These are phyloP conservation scores for Didymella segeticola DNA, from an alignment of 2,329 filamentous ascomycete genomes.

Conservation along the genomic window DNA sequence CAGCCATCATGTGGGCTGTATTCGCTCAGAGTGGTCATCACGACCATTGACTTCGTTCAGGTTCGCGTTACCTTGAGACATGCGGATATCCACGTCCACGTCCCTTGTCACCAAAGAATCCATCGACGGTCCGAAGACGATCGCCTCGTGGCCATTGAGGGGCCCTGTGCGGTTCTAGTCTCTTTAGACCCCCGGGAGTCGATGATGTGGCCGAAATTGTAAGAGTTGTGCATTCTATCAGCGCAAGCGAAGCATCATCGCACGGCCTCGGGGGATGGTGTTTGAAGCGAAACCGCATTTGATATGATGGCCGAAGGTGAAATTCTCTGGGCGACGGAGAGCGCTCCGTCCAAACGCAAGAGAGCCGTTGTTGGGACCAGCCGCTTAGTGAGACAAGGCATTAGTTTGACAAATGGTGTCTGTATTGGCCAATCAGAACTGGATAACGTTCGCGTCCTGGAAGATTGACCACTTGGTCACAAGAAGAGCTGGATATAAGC, in stretches of 20 bases:
- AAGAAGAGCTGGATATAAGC: neutral
- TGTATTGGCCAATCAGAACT: slow-evolving; percentile 1
- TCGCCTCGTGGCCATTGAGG: slow-evolving; percentile 2
- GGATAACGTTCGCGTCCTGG: neutral
- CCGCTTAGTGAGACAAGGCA: slow-evolving; percentile 6
- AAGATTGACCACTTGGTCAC: slow-evolving; percentile 3
- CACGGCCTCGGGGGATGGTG: neutral
- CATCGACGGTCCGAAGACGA: neutral
- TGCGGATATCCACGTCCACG: neutral
- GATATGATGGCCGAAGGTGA: neutral
- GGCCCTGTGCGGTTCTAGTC: neutral
- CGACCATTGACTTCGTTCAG: neutral
- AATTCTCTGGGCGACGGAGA: neutral
- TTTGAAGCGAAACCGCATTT: slow-evolving; percentile 5
- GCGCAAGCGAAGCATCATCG: neutral
- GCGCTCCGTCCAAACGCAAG: slow-evolving; percentile 1
- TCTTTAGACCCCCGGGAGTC: neutral
- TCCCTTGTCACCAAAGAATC: neutral
- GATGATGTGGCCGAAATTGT: neutral
- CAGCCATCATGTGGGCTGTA: neutral
- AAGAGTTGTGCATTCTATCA: neutral
- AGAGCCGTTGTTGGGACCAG: slow-evolving; percentile 12
- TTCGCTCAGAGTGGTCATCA: neutral
- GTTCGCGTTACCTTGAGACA: neutral
- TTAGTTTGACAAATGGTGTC: neutral